phyloP scores from a whole-genome alignment of 116 monocot genomes.

The Zostera marina region DNA sequence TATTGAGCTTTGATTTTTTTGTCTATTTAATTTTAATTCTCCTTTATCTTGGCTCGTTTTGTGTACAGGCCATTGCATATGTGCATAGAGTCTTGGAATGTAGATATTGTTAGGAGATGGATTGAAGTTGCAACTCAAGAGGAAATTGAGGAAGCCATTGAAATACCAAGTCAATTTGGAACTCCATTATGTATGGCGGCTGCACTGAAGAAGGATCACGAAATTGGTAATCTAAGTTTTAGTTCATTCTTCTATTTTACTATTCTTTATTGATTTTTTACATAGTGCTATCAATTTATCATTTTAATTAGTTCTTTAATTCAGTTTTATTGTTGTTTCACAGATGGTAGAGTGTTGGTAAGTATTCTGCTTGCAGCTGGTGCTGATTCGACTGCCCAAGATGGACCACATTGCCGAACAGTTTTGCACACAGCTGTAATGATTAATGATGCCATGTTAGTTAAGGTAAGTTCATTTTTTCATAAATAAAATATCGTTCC shows the following conservation, averaged over 20 bases:
- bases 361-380: slow-evolving; percentile 81
- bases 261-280: not conserved
- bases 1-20: not conserved
- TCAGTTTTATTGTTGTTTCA: slow-evolving; percentile 6
- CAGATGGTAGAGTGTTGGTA: slow-evolving; percentile 94
- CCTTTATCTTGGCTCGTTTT: not conserved
- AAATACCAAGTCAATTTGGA: slow-evolving; percentile 71
- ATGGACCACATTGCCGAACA: slow-evolving; percentile 70
- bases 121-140: slow-evolving; percentile 70
- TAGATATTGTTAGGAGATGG: slow-evolving; percentile 88
- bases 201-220: slow-evolving; percentile 76
- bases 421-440: slow-evolving; percentile 87
- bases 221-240: slow-evolving; percentile 44
- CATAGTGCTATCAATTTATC: not conserved
- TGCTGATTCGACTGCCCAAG: slow-evolving; percentile 86
- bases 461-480: slow-evolving; percentile 36
- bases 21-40: not conserved
- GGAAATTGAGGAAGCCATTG: slow-evolving; percentile 73
- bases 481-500: not conserved
- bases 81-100: slow-evolving; percentile 93
- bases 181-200: slow-evolving; percentile 98
- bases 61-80: slow-evolving; percentile 66
- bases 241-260: too few species aligned
- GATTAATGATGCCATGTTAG: slow-evolving; percentile 85
- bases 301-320: not conserved